phyloP scores from a whole-genome alignment of 2,329 filamentous ascomycete species.

The Plectosphaerella cucumerina region DNA sequence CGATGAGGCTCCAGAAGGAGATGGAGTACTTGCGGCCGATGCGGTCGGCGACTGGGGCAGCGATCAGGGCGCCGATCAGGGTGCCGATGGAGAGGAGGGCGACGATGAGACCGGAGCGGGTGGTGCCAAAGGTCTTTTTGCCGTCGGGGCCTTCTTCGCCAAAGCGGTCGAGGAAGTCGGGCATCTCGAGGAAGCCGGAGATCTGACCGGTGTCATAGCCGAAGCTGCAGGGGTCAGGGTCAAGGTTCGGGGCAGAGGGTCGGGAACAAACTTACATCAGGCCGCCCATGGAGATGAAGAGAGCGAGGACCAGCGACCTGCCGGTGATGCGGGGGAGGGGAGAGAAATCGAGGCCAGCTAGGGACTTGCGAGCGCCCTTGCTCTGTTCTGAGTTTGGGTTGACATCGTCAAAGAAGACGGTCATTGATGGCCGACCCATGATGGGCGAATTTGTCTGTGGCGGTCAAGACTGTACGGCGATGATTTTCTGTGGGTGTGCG shows the following conservation, averaged over 20 bases:
- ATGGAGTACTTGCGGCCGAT: constrained; percentile 62
- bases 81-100: constrained; percentile 56
- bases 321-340: constrained; percentile 34
- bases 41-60: constrained; percentile 60
- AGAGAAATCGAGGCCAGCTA: constrained; percentile 38
- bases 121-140: constrained; percentile 42
- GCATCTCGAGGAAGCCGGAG: constrained; percentile 54
- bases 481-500: neutral
- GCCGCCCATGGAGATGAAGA: constrained; percentile 40
- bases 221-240: constrained; percentile 20
- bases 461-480: neutral
- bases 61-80: constrained; percentile 53
- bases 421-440: constrained; percentile 16
- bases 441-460: constrained; percentile 3
- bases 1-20: constrained; percentile 55
- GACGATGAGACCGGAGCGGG: constrained; percentile 55
- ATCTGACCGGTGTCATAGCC: constrained; percentile 51
- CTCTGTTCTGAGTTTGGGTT: constrained; percentile 34
- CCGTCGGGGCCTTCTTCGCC: constrained; percentile 34
- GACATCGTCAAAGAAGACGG: constrained; percentile 37
- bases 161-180: constrained; percentile 50
- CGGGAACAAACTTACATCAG: constrained; percentile 29
- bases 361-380: constrained; percentile 23
- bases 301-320: constrained; percentile 30
- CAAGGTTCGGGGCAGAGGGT: too few species aligned